Evolutionary conservation across 129 eudicot genomes (phyloP), one percentile per base, ranked within the genome.

Genomic region (Lactuca saligna): DNA sequence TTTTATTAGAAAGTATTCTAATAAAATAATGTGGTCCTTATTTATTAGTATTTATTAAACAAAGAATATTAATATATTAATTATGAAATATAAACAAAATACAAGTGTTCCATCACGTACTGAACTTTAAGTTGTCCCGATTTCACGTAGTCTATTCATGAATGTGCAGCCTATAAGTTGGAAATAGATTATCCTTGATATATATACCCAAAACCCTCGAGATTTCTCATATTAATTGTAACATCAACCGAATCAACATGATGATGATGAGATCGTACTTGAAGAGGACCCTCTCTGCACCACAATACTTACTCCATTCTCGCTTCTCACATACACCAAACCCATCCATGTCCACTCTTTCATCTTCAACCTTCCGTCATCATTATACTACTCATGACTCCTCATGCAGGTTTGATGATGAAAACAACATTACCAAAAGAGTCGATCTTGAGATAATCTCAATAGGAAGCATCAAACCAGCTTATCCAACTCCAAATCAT

Each of bases 401-500:
- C 15, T 11, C 51, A 46, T 10, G n/a, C 51, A 12, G 51, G 51
- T 46, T 46, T 46, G 51, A 14, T n/a, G 12, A 31, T n/a, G 66
- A 57, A 37, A 56, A 33, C 14, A 32, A 54, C 6, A 13, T 1
- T 44, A 25, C 29, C 29, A 66, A 44, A 59, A 58, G 20, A 57
- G 44, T 60, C 7, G 69, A 75, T 67, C 63, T 70, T 65, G 73
- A 64, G 39, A 65, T 70, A 33, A 49, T 78, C 20, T 78, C 82
- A 33, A 54, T 14, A 55, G 77, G 65, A 59, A 3, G 32, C 61
- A 78, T 78, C 25, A 64, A 64, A 65, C 82, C 81, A 69, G 14
- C 75, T 35, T 56, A 42, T 65, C 77, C 77, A 6, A 71, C 82
- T 46, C 82, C 82, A 8, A 3, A 15, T 29, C 82, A 71, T 68